Conservation (phyloP, 176 grass and related monocot genomes). For the Ensete glaucum region DNA sequence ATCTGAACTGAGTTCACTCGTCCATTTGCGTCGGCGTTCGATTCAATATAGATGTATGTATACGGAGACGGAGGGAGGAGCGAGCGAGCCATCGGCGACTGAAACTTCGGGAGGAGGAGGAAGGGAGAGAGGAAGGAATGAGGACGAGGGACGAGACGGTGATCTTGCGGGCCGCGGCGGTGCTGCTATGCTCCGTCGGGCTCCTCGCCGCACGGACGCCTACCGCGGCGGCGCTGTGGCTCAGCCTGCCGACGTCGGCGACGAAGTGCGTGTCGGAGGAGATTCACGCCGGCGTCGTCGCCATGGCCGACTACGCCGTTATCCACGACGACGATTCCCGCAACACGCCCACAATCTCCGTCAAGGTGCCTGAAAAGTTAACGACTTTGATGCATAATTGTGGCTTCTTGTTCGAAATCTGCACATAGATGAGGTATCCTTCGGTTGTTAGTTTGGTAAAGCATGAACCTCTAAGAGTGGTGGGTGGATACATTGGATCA, state of each 20-base stretch:
- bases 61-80: no score
- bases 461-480: not conserved
- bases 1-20: no score
- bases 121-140: not conserved
- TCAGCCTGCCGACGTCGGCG: conserved; percentile 52
- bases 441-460: not conserved
- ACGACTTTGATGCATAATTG: not conserved
- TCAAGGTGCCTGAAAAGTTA: conserved; percentile 36
- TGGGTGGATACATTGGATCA: no score
- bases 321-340: conserved; percentile 49
- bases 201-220: conserved; percentile 7
- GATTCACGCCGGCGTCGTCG: conserved; percentile 81
- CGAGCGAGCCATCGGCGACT: no score
- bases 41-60: no score
- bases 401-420: not conserved
- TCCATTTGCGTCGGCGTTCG: no score
- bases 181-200: not conserved
- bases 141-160: not conserved
- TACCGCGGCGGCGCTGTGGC: conserved; percentile 51
- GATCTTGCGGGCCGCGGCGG: conserved; percentile 7
- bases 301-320: conserved; percentile 71
- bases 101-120: not conserved
- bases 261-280: conserved; percentile 96
- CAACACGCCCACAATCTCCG: conserved; percentile 43
- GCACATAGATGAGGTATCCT: not conserved